phyloP scores from a whole-genome alignment of 345 rosid species.

The Eutrema heterophyllum region DNA sequence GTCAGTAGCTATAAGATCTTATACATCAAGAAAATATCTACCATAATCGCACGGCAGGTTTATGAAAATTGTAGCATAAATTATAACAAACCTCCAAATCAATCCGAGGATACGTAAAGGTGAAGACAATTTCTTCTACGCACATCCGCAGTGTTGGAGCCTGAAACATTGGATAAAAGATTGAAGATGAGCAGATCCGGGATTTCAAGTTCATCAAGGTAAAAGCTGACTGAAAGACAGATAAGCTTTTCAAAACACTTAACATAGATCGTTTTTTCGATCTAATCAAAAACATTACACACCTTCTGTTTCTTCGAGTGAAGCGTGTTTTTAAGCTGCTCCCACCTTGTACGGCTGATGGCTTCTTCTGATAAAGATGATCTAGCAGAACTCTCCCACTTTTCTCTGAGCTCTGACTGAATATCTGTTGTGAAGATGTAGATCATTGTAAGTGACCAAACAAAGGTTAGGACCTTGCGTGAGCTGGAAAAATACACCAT shows the following conservation, averaged over 20 bases:
- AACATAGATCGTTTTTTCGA: neutral
- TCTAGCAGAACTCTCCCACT: slow-evolving; percentile 65
- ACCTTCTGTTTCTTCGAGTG: slow-evolving; percentile 80
- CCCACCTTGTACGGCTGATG: slow-evolving; percentile 67
- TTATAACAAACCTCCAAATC: slow-evolving; percentile 75
- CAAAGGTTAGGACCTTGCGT: neutral
- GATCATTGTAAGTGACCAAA: slow-evolving; percentile 18
- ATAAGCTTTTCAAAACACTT: neutral
- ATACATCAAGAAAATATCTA: neutral
- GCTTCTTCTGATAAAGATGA: slow-evolving; percentile 60
- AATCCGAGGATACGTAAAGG: slow-evolving; percentile 83
- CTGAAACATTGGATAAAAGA: slow-evolving; percentile 35
- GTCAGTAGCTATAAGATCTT: neutral
- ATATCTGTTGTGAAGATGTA: slow-evolving; percentile 42
- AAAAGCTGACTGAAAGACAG: neutral
- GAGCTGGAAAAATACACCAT: neutral
- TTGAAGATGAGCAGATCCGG: neutral
- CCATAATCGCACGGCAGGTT: neutral
- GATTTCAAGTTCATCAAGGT: neutral
- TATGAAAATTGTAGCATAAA: neutral
- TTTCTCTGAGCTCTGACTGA: slow-evolving; percentile 74
- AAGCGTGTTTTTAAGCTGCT: slow-evolving; percentile 63
- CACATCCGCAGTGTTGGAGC: slow-evolving; percentile 66
- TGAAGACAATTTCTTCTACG: slow-evolving; percentile 80
- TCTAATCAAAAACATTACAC: neutral